phyloP scores from a whole-genome alignment of 2,329 filamentous ascomycete genomes.

The Davidsoniella virescens region DNA sequence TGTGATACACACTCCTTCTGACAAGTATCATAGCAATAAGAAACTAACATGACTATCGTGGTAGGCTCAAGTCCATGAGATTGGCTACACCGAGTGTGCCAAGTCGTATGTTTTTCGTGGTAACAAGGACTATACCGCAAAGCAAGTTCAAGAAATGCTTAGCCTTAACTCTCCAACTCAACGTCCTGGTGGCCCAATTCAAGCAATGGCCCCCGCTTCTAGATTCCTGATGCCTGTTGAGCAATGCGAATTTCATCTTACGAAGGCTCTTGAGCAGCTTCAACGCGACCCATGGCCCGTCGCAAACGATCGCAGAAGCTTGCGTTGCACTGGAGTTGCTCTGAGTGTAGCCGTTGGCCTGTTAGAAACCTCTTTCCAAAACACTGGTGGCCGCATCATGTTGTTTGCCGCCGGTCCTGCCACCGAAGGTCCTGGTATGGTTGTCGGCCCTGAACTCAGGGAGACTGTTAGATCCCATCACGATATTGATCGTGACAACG shows the following conservation, averaged over 20 bases:
- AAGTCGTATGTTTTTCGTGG: conserved; percentile 98
- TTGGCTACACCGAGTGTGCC: conserved; percentile 93
- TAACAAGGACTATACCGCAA: conserved; percentile 94
- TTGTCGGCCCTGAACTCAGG: conserved; percentile 86
- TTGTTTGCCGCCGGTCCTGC: conserved; percentile 88
- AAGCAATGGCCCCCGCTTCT: conserved; percentile 62
- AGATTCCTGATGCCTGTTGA: conserved; percentile 88
- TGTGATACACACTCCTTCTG: not conserved
- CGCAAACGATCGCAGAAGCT: conserved; percentile 73
- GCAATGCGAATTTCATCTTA: conserved; percentile 93
- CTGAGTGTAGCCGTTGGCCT: conserved; percentile 86
- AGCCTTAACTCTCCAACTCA: conserved; percentile 58
- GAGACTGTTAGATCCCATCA: conserved; percentile 97
- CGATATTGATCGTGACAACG: conserved; percentile 95
- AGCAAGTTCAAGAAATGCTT: conserved; percentile 99
- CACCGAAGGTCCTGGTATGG: conserved; percentile 91
- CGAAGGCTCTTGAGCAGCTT: conserved; percentile 84
- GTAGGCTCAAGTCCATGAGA: conserved; percentile 87
- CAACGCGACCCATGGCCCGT: conserved; percentile 98
- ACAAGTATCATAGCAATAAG: not conserved
- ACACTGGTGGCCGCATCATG: conserved; percentile 91
- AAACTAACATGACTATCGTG: conserved; percentile 15
- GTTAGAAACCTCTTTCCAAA: conserved; percentile 88
- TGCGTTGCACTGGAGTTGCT: conserved; percentile 92
- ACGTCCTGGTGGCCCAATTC: conserved; percentile 48